Evolutionary conservation across 495 filamentous ascomycete species (phyloP), one percentile per base, ranked within the genome.

Genomic region (Margaritispora aquatica): DNA sequence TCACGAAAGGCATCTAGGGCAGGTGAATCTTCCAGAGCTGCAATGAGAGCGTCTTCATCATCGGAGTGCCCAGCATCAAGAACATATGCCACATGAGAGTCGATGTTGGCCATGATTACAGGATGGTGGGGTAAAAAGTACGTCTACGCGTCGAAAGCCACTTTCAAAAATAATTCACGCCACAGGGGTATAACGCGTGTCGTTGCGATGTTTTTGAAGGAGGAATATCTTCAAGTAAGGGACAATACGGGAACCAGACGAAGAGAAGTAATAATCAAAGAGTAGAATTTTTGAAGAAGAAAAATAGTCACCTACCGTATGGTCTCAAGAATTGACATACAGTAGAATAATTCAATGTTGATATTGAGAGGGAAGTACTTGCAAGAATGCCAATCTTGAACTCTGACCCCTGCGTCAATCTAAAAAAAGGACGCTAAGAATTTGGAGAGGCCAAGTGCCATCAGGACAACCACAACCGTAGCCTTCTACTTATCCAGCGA

Each of bases 1-100:
- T 86, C 85, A 55, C 88, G 84, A 72, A 89, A 88, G 54, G 75
- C 75, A 58, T 81, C 76, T n/a, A 84, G 62, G 27, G 74, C 71
- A 10, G 70, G 67, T 54, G 86, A 79, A 60, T 86, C 82, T 73
- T 90, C 88, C 29, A 92, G 82, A 51, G 80, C 75, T 34, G 80
- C 80, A 65, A 92, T 81, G 36, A 92, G 79, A 27, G 83, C 85
- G 67, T 90, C 88, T 74, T 88, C 85, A 69, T 89, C 84, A 57
- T 82, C 79, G 4, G 63, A 63, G 20, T 61, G 50, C 23, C 59
- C 59, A 51, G 56, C 59, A 64, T 83, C 79, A 20, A 82, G 67
- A 17, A 79, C 54, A 24, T 66, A 63, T n/a, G 79, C 77, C 19
- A 80, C 79, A 26, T 71, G 71, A 19, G 70, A 59, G 64, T 80